Evolutionary conservation across 163 green algal species (phyloP).

Genomic region (Chlamydomonas reinhardtii): DNA sequence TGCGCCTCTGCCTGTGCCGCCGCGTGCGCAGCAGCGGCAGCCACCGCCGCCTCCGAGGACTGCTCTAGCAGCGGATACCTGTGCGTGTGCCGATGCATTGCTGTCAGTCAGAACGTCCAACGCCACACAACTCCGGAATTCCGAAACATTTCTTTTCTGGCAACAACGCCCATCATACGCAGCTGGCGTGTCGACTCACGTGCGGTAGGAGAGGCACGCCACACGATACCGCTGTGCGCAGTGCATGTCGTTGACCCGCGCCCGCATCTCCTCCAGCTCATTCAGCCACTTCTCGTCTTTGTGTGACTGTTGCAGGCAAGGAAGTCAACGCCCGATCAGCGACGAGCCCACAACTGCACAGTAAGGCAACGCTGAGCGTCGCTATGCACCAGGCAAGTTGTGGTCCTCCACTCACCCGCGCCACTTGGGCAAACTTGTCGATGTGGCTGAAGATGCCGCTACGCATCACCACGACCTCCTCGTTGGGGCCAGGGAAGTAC

Average conservation of each 20-base stretch:
- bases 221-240: slow-evolving; percentile 75
- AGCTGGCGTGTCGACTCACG: slow-evolving; percentile 32
- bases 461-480: slow-evolving; percentile 71
- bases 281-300: slow-evolving; percentile 8
- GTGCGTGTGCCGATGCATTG: background rate
- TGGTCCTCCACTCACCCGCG: background rate
- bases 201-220: slow-evolving; percentile 72
- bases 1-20: background rate
- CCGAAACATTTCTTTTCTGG: too few species aligned
- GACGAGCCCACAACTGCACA: too few species aligned
- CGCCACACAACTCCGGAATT: too few species aligned
- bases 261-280: slow-evolving; percentile 34
- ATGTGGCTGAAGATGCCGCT: slow-evolving; percentile 77
- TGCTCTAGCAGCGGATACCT: slow-evolving; percentile 23
- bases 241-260: slow-evolving; percentile 52
- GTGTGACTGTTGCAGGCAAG: background rate
- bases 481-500: slow-evolving; percentile 70
- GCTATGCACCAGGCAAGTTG: too few species aligned
- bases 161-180: too few species aligned
- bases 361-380: too few species aligned
- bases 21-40: background rate
- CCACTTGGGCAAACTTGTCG: slow-evolving; percentile 65
- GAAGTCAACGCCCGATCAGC: background rate
- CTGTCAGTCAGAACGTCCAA: background rate
- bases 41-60: background rate